phyloP scores from a whole-genome alignment of 208 protist genomes.

The Acanthamoeba culbertsoni region DNA sequence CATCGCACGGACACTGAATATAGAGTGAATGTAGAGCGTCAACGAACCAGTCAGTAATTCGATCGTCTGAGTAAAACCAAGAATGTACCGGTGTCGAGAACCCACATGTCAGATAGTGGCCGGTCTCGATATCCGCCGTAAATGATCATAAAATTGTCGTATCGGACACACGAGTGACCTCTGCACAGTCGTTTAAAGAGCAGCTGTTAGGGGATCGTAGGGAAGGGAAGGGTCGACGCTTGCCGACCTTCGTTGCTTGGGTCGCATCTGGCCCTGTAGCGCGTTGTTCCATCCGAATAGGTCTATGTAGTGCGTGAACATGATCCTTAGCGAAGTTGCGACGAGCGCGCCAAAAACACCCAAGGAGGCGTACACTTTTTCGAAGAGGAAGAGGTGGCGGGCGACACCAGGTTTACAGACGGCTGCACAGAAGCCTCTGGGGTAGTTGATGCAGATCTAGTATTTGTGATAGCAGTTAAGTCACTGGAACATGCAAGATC shows the following conservation, averaged over 20 bases:
- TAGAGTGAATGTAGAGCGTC: background rate
- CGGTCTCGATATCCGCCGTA: slow-evolving; percentile 12
- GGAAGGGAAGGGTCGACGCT: background rate
- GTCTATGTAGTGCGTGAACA: background rate
- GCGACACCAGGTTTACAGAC: background rate
- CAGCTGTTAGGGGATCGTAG: too few species aligned
- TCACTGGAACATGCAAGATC: too few species aligned
- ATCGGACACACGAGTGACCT: slow-evolving; percentile 9
- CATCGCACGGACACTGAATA: slow-evolving; percentile 29
- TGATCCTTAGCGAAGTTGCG: background rate
- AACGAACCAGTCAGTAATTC: background rate
- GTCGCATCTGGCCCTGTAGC: slow-evolving; percentile 9
- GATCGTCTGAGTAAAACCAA: background rate
- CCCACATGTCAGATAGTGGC: slow-evolving; percentile 50
- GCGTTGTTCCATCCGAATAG: slow-evolving; percentile 44
- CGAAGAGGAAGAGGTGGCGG: background rate
- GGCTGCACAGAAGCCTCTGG: background rate
- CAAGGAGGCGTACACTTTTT: slow-evolving; percentile 2
- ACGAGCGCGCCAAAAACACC: background rate
- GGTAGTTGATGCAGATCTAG: background rate
- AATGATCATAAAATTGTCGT: slow-evolving; percentile 44
- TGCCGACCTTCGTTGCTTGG: background rate
- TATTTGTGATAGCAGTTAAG: background rate
- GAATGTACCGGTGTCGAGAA: background rate
- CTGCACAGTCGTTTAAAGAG: too few species aligned